Conservation (phyloP, 768 basidiomycete species). For the Cyathus striatus region DNA sequence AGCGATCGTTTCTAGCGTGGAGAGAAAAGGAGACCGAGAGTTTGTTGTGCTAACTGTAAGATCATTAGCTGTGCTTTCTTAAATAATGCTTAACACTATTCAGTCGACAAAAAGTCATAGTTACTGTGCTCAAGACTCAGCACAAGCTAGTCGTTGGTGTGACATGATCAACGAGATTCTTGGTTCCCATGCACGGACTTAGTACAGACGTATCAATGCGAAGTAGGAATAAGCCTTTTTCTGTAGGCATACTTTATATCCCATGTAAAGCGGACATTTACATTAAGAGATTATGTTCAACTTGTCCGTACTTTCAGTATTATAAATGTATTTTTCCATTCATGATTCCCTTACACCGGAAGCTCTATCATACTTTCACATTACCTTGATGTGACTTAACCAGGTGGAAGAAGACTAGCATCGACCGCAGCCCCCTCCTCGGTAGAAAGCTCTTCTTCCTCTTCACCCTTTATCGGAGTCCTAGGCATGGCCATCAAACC, state of each 20-base stretch:
- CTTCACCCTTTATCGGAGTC: constrained; percentile 78
- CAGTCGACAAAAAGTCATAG: constrained; percentile 43
- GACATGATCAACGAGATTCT: constrained; percentile 28
- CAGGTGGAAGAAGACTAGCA: constrained; percentile 89
- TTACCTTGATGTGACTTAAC: too few relatives aligned
- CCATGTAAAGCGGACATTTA: too few relatives aligned
- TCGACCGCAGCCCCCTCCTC: constrained; percentile 65
- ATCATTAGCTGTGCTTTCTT: not conserved
- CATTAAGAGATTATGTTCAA: too few relatives aligned
- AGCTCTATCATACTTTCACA: too few relatives aligned
- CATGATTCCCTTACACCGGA: too few relatives aligned
- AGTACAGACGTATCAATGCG: too few relatives aligned
- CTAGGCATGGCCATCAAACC: constrained; percentile 98
- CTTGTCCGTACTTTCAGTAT: too few relatives aligned
- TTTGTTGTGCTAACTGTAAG: constrained; percentile 60
- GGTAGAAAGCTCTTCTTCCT: constrained; percentile 38
- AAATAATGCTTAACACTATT: not conserved
- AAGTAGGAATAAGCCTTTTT: too few relatives aligned
- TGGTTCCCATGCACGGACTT: not conserved
- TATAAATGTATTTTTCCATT: too few relatives aligned
- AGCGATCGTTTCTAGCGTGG: constrained; percentile 39
- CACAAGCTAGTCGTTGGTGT: constrained; percentile 29
- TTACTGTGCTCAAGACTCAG: constrained; percentile 33
- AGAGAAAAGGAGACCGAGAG: constrained; percentile 50
- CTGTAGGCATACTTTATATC: too few relatives aligned